Evolutionary conservation across 306 rosid species (phyloP), one percentile per base, ranked within the genome.

Genomic region (Arachis stenosperma): DNA sequence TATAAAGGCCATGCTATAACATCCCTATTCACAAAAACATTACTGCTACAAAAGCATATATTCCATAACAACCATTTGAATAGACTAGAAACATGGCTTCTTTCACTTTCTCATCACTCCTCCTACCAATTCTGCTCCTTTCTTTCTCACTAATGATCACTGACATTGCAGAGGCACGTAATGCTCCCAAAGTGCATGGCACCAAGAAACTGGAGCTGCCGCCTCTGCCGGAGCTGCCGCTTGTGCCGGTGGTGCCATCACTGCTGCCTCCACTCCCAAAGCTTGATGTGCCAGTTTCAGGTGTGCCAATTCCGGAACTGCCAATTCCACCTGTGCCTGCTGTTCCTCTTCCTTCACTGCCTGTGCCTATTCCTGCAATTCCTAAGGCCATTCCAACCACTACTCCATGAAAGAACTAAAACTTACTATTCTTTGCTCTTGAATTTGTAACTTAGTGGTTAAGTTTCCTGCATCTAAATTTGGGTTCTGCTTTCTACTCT

Each of bases 101-200:
- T 59, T 62, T 17, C 51, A 56, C 51, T 58, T 71, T 79, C 22
- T 57, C 62, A 64, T 27, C 74, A 56, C 62, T 73, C 33, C 17
- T 83, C 63, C 14, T 84, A 48, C 44, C 76, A 30, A 33, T 84
- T 43, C 2, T 87, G 54, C 65, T 84, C 8, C 29, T 81, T 11
- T 72, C 78, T 2, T 46, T 79, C 39, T 64, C 79, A 37, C 33
- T 75, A 68, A 44, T 87, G 73, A 75, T 30, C 39, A 75, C 14
- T 55, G 69, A 57, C 64, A 61, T 76, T 48, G 78, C 79, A 3
- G 87, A 72, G 13, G 86, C 84, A 60, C 84, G 92, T 29, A 8
- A n/a, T 53, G 82, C 78, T 22, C 51, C 55, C 52, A 43, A 42
- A 17, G 43, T 78, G 3, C 68, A 77, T 6, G 61, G 63, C 47